Evolutionary conservation across 2,329 filamentous ascomycete genomes (phyloP), one percentile per base, ranked within the genome.

Genomic region (Dryadomyces sulphureus): DNA sequence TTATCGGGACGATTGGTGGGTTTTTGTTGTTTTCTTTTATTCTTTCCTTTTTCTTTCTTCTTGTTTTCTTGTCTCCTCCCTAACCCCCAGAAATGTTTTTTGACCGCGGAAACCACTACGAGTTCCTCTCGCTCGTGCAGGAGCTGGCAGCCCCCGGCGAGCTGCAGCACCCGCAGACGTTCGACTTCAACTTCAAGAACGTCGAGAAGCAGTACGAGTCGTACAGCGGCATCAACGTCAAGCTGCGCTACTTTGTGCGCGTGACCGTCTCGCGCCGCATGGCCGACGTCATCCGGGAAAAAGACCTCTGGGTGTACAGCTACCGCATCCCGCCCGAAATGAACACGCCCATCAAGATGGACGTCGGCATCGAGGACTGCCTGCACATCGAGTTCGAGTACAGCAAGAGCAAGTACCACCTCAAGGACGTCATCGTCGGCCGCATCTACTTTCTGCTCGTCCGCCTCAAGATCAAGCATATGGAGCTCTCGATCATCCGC

Each of bases 151-250:
- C 92, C 17, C 92, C 92, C 2, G 92, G 92, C 63, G 92, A 98
- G 70, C 83, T 98, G 48, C 92, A 96, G 62, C 93, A 98, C 66
- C 92, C 92, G 38, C 92, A 98, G 69, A 95, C 89, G 42, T 95
- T 94, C 65, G 87, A 94, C 55, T 98, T 98, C 77, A 94, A 95
- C 70, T 98, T 98, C 78, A 96, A 96, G 66, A 98, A 96, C 65
- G 88, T 98, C 57, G 92, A 98, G 75, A 98, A 98, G 73, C 89
- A 94, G 65, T 98, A 98, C 73, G 93, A 98, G 68, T 95, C 89
- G 54, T 98, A 98, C 74, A 94, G 94, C 62, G 92, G 92, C 60
- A 98, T 98, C 77, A 98, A 98, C 62, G 92, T 98, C 59, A 94
- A 94, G 72, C 77, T 98, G 62, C 88, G 92, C 56, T 98, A 98